Percentiles rank a stretch among this genome's conserved stretches.
phyloP scores from a whole-genome alignment of 2,329 filamentous ascomycete species.

The Aspergillus hortae region DNA sequence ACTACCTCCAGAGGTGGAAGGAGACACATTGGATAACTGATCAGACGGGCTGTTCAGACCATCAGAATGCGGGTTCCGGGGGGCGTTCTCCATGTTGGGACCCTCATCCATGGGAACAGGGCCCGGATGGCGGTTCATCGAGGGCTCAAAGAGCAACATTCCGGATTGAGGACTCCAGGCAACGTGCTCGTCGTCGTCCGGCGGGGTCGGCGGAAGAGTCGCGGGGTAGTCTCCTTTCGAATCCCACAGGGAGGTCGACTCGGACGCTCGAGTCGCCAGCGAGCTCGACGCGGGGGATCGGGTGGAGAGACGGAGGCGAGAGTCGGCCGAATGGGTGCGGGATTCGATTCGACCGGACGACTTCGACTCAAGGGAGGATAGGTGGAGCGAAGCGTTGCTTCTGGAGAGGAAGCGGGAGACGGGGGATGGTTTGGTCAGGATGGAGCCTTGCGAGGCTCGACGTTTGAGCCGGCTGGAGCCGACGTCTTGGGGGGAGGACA shows the following conservation, averaged over 20 bases:
- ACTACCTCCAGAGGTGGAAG: slow-evolving; percentile 30
- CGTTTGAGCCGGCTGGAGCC: slow-evolving; percentile 29
- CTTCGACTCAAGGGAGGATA: slow-evolving; percentile 50
- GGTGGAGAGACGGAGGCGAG: slow-evolving; percentile 25
- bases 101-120: slow-evolving; percentile 27
- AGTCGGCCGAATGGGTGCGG: slow-evolving; percentile 25
- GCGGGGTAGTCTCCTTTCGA: slow-evolving; percentile 30
- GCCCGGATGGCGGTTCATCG: slow-evolving; percentile 23
- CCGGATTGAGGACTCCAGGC: slow-evolving; percentile 34
- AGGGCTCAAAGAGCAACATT: slow-evolving; percentile 29
- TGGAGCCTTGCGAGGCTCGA: slow-evolving; percentile 35
- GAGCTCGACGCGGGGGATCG: slow-evolving; percentile 22
- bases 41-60: slow-evolving; percentile 29
- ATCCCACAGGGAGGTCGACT: slow-evolving; percentile 31
- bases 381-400: slow-evolving; percentile 40
- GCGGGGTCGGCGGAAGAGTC: slow-evolving; percentile 39
- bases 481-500: slow-evolving; percentile 8
- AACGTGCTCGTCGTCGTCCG: slow-evolving; percentile 38
- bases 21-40: slow-evolving; percentile 25
- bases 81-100: slow-evolving; percentile 25
- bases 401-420: slow-evolving; percentile 36
- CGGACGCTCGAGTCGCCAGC: slow-evolving; percentile 26
- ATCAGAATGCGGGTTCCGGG: slow-evolving; percentile 25
- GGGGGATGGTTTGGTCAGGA: slow-evolving; percentile 31
- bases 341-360: slow-evolving; percentile 23